Base-by-base conservation (phyloP, 1,284 basidiomycete genomes). In the Ustilago shanxiensis region DNA sequence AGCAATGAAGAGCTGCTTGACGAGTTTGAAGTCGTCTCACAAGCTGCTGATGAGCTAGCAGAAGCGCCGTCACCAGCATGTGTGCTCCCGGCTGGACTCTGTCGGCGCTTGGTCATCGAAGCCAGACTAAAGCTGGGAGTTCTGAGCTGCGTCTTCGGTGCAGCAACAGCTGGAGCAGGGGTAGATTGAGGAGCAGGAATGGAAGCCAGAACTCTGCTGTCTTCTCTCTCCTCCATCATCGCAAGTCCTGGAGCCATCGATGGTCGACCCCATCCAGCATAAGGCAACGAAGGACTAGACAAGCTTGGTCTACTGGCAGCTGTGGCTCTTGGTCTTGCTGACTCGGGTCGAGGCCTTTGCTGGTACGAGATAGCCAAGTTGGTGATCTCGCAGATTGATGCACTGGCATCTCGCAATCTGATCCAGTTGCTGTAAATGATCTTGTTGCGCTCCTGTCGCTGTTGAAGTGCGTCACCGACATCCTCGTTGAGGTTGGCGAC, bases 301-400 rank as follows among this genome's bases (percentile, higher is more conserved):
- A 26, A 22, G n/a, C 20, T 22, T 22, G 44, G 44, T 24, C 44
- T 47, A 8, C 6, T 22, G 24, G 44, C 44, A 47, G 22, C 44
- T 3, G 44, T 47, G 8, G 44, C 44, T 47, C 44, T 47, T 2
- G 44, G 44, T 47, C 44, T 47, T 9, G 44, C 44, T 22, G 44
- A 47, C 22, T 47, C 44, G 9, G 44, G 44, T 24, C 44, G 22
- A 7, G 53, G 45, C 11, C 39, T 44, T 18, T 65, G 62, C 59
- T 67, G 65, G 41, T 67, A 67, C 22, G 57, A 60, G n/a, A 67
- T 61, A 28, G 65, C 65, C 9, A 67, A 35, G 47, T 67, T 67
- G 35, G 65, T 67, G 18, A 67, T 54, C 9, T 53, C 54, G 53
- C 65, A 67, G 22, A 67, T 61, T 13, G 58, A 54, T 4, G 65